Percentiles rank a stretch among this genome's conserved stretches.
Conservation (phyloP, 768 basidiomycete genomes). For the Phylloporus arenicola region DNA sequence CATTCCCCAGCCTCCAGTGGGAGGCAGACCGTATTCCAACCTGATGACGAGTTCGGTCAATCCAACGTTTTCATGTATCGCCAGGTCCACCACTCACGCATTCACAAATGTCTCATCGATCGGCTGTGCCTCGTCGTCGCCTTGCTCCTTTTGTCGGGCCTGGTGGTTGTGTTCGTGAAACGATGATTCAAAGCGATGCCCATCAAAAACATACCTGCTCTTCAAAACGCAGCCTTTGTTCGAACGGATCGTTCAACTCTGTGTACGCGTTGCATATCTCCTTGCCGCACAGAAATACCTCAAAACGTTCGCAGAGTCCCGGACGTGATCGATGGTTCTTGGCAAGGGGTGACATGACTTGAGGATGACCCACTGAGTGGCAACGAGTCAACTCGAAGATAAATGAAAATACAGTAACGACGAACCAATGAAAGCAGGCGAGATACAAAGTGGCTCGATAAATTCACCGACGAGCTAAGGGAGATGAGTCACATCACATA, state of each 20-base stretch:
- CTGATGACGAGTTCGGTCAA: slow-evolving; percentile 34
- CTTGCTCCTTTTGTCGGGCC: slow-evolving; percentile 89
- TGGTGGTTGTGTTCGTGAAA: slow-evolving; percentile 23
- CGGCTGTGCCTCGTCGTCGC: slow-evolving; percentile 97
- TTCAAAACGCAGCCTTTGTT: slow-evolving; percentile 92
- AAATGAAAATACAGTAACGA: neutral
- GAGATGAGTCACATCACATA: neutral
- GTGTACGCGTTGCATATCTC: slow-evolving; percentile 99
- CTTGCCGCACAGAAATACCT: slow-evolving; percentile 96
- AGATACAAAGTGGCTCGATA: slow-evolving; percentile 95
- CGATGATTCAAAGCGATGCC: too few relatives aligned
- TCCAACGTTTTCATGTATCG: neutral
- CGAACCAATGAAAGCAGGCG: slow-evolving; percentile 90
- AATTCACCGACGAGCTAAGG: slow-evolving; percentile 90
- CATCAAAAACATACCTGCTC: slow-evolving; percentile 59
- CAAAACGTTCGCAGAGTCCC: slow-evolving; percentile 97
- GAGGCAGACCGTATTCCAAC: slow-evolving; percentile 94
- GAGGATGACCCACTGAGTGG: slow-evolving; percentile 83
- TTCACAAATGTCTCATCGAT: slow-evolving; percentile 95
- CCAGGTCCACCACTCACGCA: slow-evolving; percentile 53
- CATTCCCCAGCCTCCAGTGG: slow-evolving; percentile 96
- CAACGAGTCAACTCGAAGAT: slow-evolving; percentile 1
- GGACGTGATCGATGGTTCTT: slow-evolving; percentile 98
- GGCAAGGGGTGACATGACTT: slow-evolving; percentile 99
- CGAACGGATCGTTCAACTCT: slow-evolving; percentile 98